A percentile compares a stretch with the other conserved stretches of the same genome.
Evolutionary conservation across 192 early-diverging fungal species (phyloP).

Genomic region (Obelidium mucronatum): DNA sequence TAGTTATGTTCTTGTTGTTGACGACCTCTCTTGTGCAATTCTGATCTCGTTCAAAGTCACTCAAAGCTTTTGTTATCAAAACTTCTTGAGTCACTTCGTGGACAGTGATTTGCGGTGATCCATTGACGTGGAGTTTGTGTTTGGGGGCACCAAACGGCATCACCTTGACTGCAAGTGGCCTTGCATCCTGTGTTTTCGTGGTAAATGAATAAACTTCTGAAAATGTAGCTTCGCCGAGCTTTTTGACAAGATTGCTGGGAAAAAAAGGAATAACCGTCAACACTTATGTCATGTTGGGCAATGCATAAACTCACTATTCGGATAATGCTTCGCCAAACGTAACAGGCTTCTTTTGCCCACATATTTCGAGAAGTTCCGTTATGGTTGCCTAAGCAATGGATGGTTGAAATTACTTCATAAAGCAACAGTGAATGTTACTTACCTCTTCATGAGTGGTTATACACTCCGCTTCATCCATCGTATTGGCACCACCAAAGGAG

Average conservation of each 20-base stretch:
- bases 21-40: no score
- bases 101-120: conserved; percentile 55
- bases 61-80: conserved; percentile 59
- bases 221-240: conserved; percentile 88
- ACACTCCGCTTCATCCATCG: no score
- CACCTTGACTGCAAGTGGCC: conserved; percentile 77
- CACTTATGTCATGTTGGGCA: neutral
- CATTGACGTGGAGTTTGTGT: conserved; percentile 40
- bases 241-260: conserved; percentile 39
- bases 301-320: conserved; percentile 11
- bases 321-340: conserved; percentile 21
- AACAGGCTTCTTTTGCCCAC: conserved; percentile 21
- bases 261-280: neutral
- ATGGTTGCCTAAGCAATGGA: conserved; percentile 1
- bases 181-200: conserved; percentile 2
- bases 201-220: conserved; percentile 76
- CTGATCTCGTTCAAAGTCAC: conserved; percentile 55
- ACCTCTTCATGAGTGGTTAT: no score
- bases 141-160: conserved; percentile 72
- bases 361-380: neutral
- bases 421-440: no score
- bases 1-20: neutral
- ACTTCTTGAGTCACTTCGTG: conserved; percentile 72
- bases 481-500: no score
- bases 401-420: no score